Evolutionary conservation across 352 stramenopile species (phyloP), one percentile per base, ranked within the genome.

Genomic region (Halophytophthora batemanensis): DNA sequence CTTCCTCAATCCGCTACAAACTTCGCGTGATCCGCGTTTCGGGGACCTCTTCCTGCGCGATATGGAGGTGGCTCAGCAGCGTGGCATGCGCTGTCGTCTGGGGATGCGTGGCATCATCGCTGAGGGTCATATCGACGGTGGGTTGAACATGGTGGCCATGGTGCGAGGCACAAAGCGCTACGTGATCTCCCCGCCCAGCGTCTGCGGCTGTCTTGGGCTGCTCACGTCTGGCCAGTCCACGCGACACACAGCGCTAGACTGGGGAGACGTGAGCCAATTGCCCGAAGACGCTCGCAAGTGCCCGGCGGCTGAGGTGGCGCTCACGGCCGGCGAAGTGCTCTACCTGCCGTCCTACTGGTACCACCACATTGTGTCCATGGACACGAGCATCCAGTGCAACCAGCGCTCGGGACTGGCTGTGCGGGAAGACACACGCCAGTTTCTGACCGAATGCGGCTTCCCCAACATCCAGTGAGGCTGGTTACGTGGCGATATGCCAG

Each of bases 301-400:
- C 21, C 71, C 66, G 8, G 69, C 72, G 10, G 93, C 90, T 6
- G 95, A 98, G 56, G 92, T 98, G 7, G 74, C 98, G 2, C 64
- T 98, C 23, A 82, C 81, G 17, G 73, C 83, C 1, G 96, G 96
- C 5, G 95, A 99, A 69, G 88, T 97, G 8, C 59, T 98, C 22
- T 98, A 98, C 66, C 63, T 98, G 23, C 95, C 95, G 7, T 97
- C 90, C 7, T 87, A 77, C 52, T 98, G 90, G 89, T 97, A 98
- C 63, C 95, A 98, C 66, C 96, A 95, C 60, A 98, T 98, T 61
- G 85, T 98, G 6, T 96, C 87, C 35, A 70, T 98, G 12, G 87
- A 96, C 58, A 90, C 96, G 23, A 97, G 87, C 62, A 93, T 94
- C 23, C 95, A 98, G 65, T 98, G 94, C 74, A 98, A 98, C 65